phyloP scores from a whole-genome alignment of 805 yeast genomes.

The Zygoascus tannicola region DNA sequence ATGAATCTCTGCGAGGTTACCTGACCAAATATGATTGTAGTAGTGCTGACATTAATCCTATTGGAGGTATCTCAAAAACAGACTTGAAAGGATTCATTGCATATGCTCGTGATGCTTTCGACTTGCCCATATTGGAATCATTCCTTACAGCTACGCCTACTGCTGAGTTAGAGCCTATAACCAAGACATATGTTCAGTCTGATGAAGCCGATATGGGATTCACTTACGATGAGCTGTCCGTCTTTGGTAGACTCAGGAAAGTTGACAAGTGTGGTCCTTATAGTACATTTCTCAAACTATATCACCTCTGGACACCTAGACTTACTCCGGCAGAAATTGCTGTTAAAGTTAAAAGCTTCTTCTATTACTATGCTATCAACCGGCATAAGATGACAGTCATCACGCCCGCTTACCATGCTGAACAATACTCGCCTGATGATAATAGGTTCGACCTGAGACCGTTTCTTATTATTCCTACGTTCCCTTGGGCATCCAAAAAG shows the following conservation, averaged over 20 bases:
- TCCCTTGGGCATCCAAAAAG: conserved; percentile 81
- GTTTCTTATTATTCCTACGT: conserved; percentile 83
- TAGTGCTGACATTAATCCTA: conserved; percentile 94
- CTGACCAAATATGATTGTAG: conserved; percentile 96
- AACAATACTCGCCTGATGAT: conserved; percentile 96
- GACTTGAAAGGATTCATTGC: conserved; percentile 80
- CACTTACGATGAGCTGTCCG: conserved; percentile 87
- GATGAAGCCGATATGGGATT: conserved; percentile 98
- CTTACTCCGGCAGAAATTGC: conserved; percentile 80
- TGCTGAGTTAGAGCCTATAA: conserved; percentile 95
- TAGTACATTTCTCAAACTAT: conserved; percentile 81
- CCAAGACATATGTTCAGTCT: conserved; percentile 83
- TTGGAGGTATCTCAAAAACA: conserved; percentile 96
- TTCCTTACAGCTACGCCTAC: conserved; percentile 93
- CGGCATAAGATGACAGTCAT: conserved; percentile 97
- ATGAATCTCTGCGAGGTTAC: conserved; percentile 92
- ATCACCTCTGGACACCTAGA: conserved; percentile 87
- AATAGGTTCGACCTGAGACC: conserved; percentile 94
- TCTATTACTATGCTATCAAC: conserved; percentile 88
- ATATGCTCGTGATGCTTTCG: conserved; percentile 62
- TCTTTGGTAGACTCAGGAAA: conserved; percentile 85
- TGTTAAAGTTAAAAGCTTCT: conserved; percentile 84
- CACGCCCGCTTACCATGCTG: conserved; percentile 97
- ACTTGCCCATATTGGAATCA: conserved; percentile 65
- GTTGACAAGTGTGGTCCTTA: conserved; percentile 94